A percentile compares a stretch with the other conserved stretches of the same genome.
phyloP scores from a whole-genome alignment of 176 grass and related monocot species.

The Tillandsia fasciculata region DNA sequence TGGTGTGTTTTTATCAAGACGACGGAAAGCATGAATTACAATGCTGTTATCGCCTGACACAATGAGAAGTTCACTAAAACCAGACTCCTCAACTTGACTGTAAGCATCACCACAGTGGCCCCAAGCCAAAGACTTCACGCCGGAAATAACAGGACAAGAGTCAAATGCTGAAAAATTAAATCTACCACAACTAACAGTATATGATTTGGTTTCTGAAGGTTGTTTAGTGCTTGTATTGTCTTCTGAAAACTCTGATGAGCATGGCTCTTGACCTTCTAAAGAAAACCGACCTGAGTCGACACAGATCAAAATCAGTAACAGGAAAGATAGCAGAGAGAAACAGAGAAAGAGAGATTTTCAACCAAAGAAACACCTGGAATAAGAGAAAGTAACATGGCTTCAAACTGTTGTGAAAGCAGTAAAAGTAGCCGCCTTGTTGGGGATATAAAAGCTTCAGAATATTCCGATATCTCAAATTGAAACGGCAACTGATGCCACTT shows the following conservation, averaged over 20 bases:
- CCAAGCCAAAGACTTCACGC: constrained; percentile 85
- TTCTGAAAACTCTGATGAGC: not conserved
- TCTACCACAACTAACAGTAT: constrained; percentile 22
- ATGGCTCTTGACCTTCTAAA: not conserved
- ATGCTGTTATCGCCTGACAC: constrained; percentile 51
- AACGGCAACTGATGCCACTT: constrained; percentile 43
- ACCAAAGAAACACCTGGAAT: constrained; percentile 22
- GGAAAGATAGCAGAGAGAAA: not conserved
- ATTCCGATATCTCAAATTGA: constrained; percentile 52
- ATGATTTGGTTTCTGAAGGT: constrained; percentile 38
- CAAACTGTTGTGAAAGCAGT: constrained; percentile 46
- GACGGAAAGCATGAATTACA: constrained; percentile 61
- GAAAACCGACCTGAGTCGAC: not conserved
- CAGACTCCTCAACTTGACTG: constrained; percentile 34
- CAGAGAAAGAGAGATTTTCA: constrained; percentile 10
- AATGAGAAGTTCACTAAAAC: constrained; percentile 78
- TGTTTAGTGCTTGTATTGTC: not conserved
- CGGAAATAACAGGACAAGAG: constrained; percentile 50
- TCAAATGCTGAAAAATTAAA: constrained; percentile 26
- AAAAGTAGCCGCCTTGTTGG: constrained; percentile 53
- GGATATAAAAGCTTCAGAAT: constrained; percentile 78
- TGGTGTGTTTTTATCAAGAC: constrained; percentile 27
- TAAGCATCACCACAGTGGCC: constrained; percentile 48
- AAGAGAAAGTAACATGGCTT: constrained; percentile 41
- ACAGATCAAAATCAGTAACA: constrained; percentile 26